Percentiles rank a stretch among this genome's conserved stretches.
Evolutionary conservation across 2,329 filamentous ascomycete species (phyloP).

Genomic region (Arthrobotrys entomopaga): DNA sequence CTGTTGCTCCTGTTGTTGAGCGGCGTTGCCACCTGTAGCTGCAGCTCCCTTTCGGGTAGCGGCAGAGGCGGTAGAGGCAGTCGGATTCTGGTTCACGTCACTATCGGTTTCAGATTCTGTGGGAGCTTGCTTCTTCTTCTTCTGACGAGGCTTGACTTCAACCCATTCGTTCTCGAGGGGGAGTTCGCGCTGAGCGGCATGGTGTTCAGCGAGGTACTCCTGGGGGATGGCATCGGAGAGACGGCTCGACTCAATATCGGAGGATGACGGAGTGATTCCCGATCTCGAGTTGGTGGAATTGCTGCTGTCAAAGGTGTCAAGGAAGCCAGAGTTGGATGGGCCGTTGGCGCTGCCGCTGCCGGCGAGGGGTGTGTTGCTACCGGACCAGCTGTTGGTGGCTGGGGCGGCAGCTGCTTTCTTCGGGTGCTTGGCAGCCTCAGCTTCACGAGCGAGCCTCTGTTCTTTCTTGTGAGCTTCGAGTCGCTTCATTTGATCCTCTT

Average conservation of each 20-base stretch:
- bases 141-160: constrained; percentile 48
- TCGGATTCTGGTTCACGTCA: constrained; percentile 43
- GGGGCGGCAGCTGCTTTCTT: constrained; percentile 35
- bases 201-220: constrained; percentile 41
- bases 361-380: constrained; percentile 46
- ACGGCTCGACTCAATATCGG: constrained; percentile 31
- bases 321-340: constrained; percentile 16
- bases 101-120: constrained; percentile 53
- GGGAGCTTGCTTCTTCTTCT: constrained; percentile 52
- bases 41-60: constrained; percentile 1
- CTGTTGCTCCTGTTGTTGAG: constrained; percentile 14
- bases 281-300: constrained; percentile 44
- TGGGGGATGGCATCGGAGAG: constrained; percentile 41
- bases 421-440: constrained; percentile 35
- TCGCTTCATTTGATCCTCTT: constrained; percentile 47
- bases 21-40: not conserved
- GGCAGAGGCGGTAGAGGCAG: constrained; percentile 26
- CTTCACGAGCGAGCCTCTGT: constrained; percentile 50
- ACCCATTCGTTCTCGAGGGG: constrained; percentile 51
- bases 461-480: constrained; percentile 48
- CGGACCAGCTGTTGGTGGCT: constrained; percentile 41
- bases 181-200: constrained; percentile 24
- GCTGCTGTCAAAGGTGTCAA: constrained; percentile 52
- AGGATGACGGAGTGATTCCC: constrained; percentile 42
- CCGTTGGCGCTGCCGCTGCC: not conserved